Conservation (phyloP, 2,329 filamentous ascomycete species). For the Ramularia endophylla region DNA sequence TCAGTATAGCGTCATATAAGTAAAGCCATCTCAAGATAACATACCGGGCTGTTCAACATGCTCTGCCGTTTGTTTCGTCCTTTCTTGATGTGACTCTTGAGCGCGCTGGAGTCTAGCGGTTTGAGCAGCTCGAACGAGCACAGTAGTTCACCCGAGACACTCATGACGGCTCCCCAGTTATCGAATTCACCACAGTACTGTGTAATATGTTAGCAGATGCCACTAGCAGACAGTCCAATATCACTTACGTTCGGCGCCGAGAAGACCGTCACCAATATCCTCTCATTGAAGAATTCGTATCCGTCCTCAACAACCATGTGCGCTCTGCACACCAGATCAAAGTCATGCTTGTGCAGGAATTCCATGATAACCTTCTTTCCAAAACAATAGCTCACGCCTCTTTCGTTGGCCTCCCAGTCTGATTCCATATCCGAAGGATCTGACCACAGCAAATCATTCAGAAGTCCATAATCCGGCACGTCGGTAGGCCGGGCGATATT, state of each 20-base stretch:
- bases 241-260: constrained; percentile 79
- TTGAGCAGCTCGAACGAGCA: constrained; percentile 98
- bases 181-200: constrained; percentile 90
- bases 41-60: constrained; percentile 92
- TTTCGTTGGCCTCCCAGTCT: constrained; percentile 96
- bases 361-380: constrained; percentile 98
- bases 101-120: constrained; percentile 86
- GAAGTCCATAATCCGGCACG: constrained; percentile 89
- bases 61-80: constrained; percentile 88
- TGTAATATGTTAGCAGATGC: background rate
- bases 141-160: constrained; percentile 83
- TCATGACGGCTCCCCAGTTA: constrained; percentile 99
- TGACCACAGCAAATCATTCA: constrained; percentile 95
- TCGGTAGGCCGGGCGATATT: constrained; percentile 94
- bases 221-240: background rate
- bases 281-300: constrained; percentile 97
- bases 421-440: constrained; percentile 93
- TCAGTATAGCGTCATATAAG: constrained; percentile 16
- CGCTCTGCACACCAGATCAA: constrained; percentile 92
- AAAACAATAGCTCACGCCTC: constrained; percentile 97
- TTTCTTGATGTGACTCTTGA: constrained; percentile 99
- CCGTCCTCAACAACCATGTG: constrained; percentile 99
- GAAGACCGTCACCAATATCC: constrained; percentile 93
- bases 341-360: constrained; percentile 90
- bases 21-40: constrained; percentile 35